Evolutionary conservation across 139 green algal species (phyloP).

Genomic region (Picochlorum sp.): DNA sequence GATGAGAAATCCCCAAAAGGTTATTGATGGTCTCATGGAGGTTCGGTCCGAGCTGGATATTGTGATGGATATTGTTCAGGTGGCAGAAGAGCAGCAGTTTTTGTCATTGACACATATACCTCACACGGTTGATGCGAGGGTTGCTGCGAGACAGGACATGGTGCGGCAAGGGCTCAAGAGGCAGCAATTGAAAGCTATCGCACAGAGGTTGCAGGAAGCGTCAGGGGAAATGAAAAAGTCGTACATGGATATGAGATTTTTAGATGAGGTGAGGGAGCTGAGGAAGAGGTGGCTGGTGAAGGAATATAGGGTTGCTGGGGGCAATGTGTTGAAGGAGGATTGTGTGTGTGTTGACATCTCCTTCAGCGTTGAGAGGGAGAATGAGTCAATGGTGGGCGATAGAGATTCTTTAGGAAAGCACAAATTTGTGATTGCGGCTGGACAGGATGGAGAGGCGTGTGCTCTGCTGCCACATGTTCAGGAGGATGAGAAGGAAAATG

Average conservation of each 20-base stretch:
- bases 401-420: neutral
- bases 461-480: neutral
- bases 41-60: constrained; percentile 29
- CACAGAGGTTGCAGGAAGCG: no score
- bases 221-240: no score
- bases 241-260: neutral
- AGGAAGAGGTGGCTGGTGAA: neutral
- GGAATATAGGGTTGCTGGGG: constrained; percentile 4
- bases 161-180: no score
- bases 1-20: constrained; percentile 7
- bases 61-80: constrained; percentile 21
- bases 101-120: constrained; percentile 2
- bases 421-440: neutral
- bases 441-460: neutral
- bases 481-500: neutral
- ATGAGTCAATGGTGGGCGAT: neutral
- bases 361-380: neutral
- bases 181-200: no score
- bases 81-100: constrained; percentile 32
- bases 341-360: neutral
- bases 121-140: neutral
- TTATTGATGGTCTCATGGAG: constrained; percentile 20
- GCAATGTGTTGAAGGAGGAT: neutral
- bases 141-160: no score
- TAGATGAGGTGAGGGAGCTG: neutral